Conservation (phyloP, 768 basidiomycete genomes). For the Hysterangium stoloniferum region DNA sequence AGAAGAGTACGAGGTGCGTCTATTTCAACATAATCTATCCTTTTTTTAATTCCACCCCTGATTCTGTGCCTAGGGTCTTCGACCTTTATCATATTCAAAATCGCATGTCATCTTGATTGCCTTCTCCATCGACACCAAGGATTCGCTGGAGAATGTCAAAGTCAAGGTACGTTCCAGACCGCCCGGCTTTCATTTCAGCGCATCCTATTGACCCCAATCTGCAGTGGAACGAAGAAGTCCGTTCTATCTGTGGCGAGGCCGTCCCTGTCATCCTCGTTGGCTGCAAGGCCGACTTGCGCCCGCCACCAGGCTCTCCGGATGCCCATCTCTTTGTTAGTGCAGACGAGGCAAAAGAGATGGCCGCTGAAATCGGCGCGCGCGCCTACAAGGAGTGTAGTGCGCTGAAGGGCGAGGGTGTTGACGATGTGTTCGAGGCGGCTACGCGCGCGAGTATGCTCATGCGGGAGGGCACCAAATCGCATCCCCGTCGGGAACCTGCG, state of each 20-base stretch:
- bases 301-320: constrained; percentile 35
- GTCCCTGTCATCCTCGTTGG: constrained; percentile 96
- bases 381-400: constrained; percentile 95
- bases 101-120: constrained; percentile 99
- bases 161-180: constrained; percentile 56
- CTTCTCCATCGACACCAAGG: constrained; percentile 92
- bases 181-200: constrained; percentile 11
- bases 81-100: constrained; percentile 96
- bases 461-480: constrained; percentile 59
- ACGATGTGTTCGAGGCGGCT: constrained; percentile 96
- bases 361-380: constrained; percentile 78
- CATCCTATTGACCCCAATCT: neutral
- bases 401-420: constrained; percentile 84
- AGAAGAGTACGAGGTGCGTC: constrained; percentile 90
- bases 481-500: constrained; percentile 26
- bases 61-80: constrained; percentile 58
- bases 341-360: constrained; percentile 75
- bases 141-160: constrained; percentile 92
- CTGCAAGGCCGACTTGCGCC: constrained; percentile 90
- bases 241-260: constrained; percentile 85
- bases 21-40: neutral
- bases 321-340: constrained; percentile 52
- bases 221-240: constrained; percentile 98
- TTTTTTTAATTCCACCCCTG: neutral
- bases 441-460: constrained; percentile 96